Evolutionary conservation across 108 stramenopile genomes (phyloP).

Genomic region (Licmophora abbreviata): DNA sequence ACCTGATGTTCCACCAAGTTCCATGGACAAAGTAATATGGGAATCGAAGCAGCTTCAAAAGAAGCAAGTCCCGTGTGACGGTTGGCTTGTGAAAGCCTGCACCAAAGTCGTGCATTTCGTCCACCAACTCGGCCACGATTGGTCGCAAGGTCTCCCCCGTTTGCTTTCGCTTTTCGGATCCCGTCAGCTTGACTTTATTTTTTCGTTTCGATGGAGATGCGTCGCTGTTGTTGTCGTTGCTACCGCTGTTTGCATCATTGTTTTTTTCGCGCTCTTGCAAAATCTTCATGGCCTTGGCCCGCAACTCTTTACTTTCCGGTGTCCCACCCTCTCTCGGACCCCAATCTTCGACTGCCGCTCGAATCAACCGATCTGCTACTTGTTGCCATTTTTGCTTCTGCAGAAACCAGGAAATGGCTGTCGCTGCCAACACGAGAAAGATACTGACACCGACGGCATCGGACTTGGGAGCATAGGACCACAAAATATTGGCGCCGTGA

Average conservation of each 20-base stretch:
- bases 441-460: constrained; percentile 58
- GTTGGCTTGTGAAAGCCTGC: constrained; percentile 84
- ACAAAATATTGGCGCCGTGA: constrained; percentile 67
- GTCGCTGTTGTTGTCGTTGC: not conserved
- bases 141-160: constrained; percentile 55
- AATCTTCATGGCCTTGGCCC: constrained; percentile 57
- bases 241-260: constrained; percentile 4
- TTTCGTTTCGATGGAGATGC: constrained; percentile 21
- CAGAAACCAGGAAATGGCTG: constrained; percentile 53
- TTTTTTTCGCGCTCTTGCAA: constrained; percentile 33
- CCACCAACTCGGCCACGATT: constrained; percentile 56
- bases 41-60: constrained; percentile 48
- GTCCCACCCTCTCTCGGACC: constrained; percentile 64
- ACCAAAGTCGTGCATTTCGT: constrained; percentile 67
- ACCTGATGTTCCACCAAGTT: constrained; percentile 50
- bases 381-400: constrained; percentile 70
- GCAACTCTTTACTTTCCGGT: constrained; percentile 59
- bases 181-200: constrained; percentile 36
- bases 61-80: constrained; percentile 64
- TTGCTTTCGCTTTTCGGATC: constrained; percentile 57
- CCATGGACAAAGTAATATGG: constrained; percentile 42
- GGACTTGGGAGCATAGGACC: constrained; percentile 73
- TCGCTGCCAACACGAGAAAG: constrained; percentile 37
- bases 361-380: constrained; percentile 64
- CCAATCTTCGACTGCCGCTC: constrained; percentile 75